These are phyloP conservation scores for Aspergillus tubingensis DNA, from an alignment of 2,329 filamentous ascomycete species.

Conservation along the genomic window DNA sequence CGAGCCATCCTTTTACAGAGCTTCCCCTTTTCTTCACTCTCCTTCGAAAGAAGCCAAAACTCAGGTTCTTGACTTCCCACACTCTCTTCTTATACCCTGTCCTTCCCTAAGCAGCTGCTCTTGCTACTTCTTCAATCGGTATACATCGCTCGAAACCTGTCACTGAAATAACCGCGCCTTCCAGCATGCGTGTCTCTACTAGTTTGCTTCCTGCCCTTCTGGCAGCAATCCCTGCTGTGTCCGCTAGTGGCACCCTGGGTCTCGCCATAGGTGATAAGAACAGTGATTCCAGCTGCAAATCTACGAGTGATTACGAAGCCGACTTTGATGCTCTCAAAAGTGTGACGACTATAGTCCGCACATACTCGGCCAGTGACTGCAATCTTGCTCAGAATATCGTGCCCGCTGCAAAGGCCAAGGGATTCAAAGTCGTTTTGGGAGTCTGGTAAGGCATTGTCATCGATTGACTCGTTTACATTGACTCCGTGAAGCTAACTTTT, in stretches of 20 bases:
- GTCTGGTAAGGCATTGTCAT: slow-evolving; percentile 57
- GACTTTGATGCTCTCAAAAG: slow-evolving; percentile 65
- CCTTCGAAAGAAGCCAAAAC: neutral
- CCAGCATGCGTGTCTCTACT: slow-evolving; percentile 48
- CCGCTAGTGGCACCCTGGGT: slow-evolving; percentile 60
- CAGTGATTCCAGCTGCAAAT: slow-evolving; percentile 63
- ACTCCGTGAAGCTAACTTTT: slow-evolving; percentile 2
- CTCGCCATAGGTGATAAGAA: slow-evolving; percentile 69
- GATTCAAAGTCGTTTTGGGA: slow-evolving; percentile 68
- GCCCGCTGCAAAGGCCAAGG: slow-evolving; percentile 65
- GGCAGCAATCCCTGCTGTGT: slow-evolving; percentile 50
- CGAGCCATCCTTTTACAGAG: slow-evolving; percentile 2
- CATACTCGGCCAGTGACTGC: slow-evolving; percentile 69
- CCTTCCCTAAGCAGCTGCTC: neutral
- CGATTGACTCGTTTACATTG: neutral
- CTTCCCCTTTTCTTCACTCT: neutral
- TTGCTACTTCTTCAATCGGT: neutral
- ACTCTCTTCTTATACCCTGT: neutral
- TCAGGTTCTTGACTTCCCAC: slow-evolving; percentile 1
- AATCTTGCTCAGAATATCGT: slow-evolving; percentile 63
- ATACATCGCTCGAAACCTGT: neutral
- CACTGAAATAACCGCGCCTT: neutral
- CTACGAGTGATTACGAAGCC: slow-evolving; percentile 60
- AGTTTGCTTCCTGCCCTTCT: slow-evolving; percentile 44
- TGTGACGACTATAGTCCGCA: slow-evolving; percentile 61